Percentiles rank a stretch among this genome's conserved stretches.
Evolutionary conservation across 73 alveolate genomes (phyloP).

Genomic region (Stentor roeselii): DNA sequence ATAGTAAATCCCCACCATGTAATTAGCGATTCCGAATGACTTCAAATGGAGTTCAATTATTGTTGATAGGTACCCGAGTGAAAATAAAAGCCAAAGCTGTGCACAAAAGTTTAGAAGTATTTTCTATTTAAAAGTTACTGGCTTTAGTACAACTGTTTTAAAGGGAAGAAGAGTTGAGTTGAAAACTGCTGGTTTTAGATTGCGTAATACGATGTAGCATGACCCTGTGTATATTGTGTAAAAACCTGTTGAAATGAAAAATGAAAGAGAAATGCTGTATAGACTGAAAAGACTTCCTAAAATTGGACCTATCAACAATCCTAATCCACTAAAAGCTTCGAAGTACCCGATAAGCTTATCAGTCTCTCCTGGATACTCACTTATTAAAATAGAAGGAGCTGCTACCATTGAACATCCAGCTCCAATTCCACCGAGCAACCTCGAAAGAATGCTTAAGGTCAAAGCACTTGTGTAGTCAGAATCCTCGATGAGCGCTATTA

Average conservation of each 20-base stretch:
- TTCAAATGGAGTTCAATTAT: background rate
- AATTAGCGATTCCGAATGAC: background rate
- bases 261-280: background rate
- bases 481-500: background rate
- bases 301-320: background rate
- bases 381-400: background rate
- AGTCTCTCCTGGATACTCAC: background rate
- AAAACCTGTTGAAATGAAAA: background rate
- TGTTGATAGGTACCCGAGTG: background rate
- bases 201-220: background rate
- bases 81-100: background rate
- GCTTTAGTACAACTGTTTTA: background rate
- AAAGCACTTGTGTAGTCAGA: background rate
- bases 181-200: background rate
- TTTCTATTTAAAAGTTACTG: background rate
- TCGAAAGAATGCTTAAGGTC: background rate
- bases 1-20: background rate
- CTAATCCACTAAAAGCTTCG: background rate
- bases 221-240: too few species aligned
- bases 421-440: background rate
- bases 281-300: background rate
- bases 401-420: constrained; percentile 12
- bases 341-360: background rate
- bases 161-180: background rate
- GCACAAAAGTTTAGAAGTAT: background rate